Conservation (phyloP, 78 protist species). For the Dictyostelium firmibasis region DNA sequence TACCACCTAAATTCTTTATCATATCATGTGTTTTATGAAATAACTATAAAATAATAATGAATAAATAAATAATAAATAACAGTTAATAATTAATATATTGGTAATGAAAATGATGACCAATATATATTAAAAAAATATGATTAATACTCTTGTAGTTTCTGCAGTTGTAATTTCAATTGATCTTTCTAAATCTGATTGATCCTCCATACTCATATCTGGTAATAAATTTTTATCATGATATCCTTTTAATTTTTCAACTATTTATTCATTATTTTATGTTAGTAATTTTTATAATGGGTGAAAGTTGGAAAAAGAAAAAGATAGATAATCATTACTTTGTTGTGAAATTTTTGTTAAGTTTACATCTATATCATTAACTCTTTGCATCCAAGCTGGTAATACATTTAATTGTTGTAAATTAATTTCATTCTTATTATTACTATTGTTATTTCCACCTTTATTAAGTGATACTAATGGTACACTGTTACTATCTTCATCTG, state of each 20-base stretch:
- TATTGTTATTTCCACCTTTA: background rate
- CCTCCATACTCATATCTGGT: slow-evolving; percentile 18
- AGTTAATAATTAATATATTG: too few species aligned
- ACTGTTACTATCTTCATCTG: background rate
- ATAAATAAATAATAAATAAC: background rate
- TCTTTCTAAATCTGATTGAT: slow-evolving; percentile 19
- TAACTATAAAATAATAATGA: slow-evolving; percentile 15
- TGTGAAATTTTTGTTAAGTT: slow-evolving; percentile 1
- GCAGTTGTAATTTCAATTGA: slow-evolving; percentile 28
- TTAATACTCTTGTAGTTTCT: slow-evolving; percentile 43
- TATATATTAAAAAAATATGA: too few species aligned
- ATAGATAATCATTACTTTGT: background rate
- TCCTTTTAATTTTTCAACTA: slow-evolving; percentile 30
- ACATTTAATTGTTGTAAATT: background rate
- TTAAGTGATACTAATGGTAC: background rate
- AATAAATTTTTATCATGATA: slow-evolving; percentile 6
- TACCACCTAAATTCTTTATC: slow-evolving; percentile 11
- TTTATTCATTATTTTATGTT: background rate
- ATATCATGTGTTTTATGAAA: slow-evolving; percentile 39
- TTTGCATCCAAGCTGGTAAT: slow-evolving; percentile 39
- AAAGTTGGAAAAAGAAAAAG: too few species aligned
- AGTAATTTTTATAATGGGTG: too few species aligned
- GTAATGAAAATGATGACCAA: too few species aligned
- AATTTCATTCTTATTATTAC: background rate
- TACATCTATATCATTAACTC: slow-evolving; percentile 12